phyloP scores from a whole-genome alignment of 345 rosid species.

The Aethionema arabicum region DNA sequence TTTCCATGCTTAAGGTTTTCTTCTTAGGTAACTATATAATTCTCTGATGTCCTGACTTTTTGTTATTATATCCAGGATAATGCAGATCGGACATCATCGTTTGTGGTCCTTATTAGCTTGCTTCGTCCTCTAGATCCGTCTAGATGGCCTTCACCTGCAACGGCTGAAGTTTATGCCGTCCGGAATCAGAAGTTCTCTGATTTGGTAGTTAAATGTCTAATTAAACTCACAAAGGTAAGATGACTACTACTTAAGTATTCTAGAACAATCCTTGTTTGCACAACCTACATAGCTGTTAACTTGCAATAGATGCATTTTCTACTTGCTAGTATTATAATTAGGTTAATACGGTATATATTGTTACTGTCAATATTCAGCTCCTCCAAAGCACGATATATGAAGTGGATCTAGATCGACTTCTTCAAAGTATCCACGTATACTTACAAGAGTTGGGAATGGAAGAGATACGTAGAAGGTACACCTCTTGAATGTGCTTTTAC shows the following conservation, averaged over 20 bases:
- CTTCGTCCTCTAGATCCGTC: slow-evolving; percentile 89
- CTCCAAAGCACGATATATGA: slow-evolving; percentile 96
- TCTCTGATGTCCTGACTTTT: slow-evolving; percentile 16
- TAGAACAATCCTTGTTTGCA: slow-evolving; percentile 11
- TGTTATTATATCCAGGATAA: slow-evolving; percentile 64
- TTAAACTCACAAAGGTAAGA: slow-evolving; percentile 92
- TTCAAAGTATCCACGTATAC: slow-evolving; percentile 94
- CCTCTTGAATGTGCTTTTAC: background rate
- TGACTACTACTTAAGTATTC: slow-evolving; percentile 2
- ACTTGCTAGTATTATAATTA: slow-evolving; percentile 9
- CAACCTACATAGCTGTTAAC: slow-evolving; percentile 11
- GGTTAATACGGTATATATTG: slow-evolving; percentile 22
- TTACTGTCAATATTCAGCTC: slow-evolving; percentile 51
- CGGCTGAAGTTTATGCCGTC: slow-evolving; percentile 60
- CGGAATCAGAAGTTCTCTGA: slow-evolving; percentile 99
- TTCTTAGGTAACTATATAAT: slow-evolving; percentile 8
- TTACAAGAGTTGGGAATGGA: slow-evolving; percentile 99
- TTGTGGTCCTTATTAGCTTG: slow-evolving; percentile 90
- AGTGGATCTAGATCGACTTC: slow-evolving; percentile 96
- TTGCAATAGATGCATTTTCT: slow-evolving; percentile 3
- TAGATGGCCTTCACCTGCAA: slow-evolving; percentile 93
- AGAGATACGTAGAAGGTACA: slow-evolving; percentile 93
- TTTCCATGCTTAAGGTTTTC: slow-evolving; percentile 19
- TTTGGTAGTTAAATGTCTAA: slow-evolving; percentile 96
- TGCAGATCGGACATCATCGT: slow-evolving; percentile 94